Percentiles rank a stretch among this genome's conserved stretches.
phyloP scores from a whole-genome alignment of 2,329 filamentous ascomycete species.

The Fusarium luffae region DNA sequence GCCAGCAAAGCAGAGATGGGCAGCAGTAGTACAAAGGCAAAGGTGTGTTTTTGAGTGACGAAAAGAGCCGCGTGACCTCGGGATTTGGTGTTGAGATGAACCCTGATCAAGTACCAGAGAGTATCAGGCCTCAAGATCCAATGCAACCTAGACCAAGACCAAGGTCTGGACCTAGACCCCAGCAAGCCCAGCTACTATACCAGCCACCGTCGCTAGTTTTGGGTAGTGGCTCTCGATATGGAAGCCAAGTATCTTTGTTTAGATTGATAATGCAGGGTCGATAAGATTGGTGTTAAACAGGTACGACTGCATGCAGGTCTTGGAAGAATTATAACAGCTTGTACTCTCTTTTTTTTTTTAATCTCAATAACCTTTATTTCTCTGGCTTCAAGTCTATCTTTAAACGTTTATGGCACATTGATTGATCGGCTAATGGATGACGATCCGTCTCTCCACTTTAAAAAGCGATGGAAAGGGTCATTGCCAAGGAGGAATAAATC shows the following conservation, averaged over 20 bases:
- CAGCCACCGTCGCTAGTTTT: constrained; percentile 20
- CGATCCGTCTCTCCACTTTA: not conserved
- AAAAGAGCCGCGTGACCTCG: constrained; percentile 1
- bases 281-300: not conserved
- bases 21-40: not conserved
- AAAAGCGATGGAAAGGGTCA: not conserved
- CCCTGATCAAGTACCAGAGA: not conserved
- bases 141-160: not conserved
- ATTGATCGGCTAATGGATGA: not conserved
- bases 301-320: not conserved
- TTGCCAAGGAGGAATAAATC: not conserved
- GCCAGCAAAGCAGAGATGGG: constrained; percentile 6
- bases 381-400: not conserved
- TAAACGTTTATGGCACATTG: no score
- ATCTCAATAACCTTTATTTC: no score
- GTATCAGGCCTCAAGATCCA: constrained; percentile 15
- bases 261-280: constrained; percentile 17
- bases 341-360: no score
- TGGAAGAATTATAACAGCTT: not conserved
- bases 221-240: not conserved
- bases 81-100: constrained; percentile 12
- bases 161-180: not conserved
- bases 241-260: not conserved
- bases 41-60: not conserved
- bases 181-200: not conserved